Conservation (phyloP, 495 filamentous ascomycete genomes). For the Paragyromitra xinjiangensis region DNA sequence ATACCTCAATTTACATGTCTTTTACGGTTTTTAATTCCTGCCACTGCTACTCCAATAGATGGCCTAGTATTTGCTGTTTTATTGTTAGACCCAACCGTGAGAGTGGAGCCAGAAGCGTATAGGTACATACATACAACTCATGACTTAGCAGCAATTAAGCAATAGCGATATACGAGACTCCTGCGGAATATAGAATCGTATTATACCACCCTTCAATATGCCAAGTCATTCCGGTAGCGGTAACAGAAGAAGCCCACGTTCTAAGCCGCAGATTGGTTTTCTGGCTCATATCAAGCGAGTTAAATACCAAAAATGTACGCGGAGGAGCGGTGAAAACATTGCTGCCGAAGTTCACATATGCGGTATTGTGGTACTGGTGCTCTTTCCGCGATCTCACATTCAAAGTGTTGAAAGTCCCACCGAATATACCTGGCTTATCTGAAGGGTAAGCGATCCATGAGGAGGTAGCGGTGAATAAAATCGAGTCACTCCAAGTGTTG, state of each 20-base stretch:
- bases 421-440: background rate
- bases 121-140: too few relatives aligned
- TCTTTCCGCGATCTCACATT: background rate
- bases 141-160: background rate
- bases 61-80: too few relatives aligned
- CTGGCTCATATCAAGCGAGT: background rate
- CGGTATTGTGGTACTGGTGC: background rate
- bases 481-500: background rate
- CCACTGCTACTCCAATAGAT: too few relatives aligned
- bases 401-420: conserved; percentile 2
- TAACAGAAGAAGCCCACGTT: background rate
- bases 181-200: conserved; percentile 5
- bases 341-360: background rate
- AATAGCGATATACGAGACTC: conserved; percentile 13
- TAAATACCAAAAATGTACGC: background rate
- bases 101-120: background rate
- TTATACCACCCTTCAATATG: background rate
- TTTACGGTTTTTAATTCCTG: too few relatives aligned
- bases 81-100: too few relatives aligned
- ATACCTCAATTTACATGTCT: too few relatives aligned
- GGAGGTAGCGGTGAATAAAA: background rate
- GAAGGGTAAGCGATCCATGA: conserved; percentile 21
- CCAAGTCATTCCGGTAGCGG: conserved; percentile 3
- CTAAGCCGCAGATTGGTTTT: background rate
- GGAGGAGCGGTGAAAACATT: background rate